Percentiles rank a stretch among this genome's conserved stretches.
These are phyloP conservation scores for Verticillium nonalfalfae DNA, from an alignment of 2,329 filamentous ascomycete genomes.

Conservation along the genomic window DNA sequence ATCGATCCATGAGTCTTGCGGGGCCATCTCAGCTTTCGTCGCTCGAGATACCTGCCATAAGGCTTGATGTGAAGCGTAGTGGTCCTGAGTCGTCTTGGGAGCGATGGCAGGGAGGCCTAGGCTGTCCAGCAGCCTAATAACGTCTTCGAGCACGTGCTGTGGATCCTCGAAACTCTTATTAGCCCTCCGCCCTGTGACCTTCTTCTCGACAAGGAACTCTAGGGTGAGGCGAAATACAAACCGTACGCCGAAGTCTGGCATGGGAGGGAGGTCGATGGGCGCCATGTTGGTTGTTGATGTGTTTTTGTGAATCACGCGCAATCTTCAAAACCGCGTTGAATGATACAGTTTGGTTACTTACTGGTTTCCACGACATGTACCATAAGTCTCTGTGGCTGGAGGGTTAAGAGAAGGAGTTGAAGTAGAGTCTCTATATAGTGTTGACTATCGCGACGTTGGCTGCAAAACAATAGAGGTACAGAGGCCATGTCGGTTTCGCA, in stretches of 20 bases:
- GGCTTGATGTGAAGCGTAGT: neutral
- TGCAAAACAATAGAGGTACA: too few relatives aligned
- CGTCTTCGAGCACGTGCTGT: neutral
- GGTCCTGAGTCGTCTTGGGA: neutral
- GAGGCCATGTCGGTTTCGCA: too few relatives aligned
- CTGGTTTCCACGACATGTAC: too few relatives aligned
- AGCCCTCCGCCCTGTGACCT: neutral
- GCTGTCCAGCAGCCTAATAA: neutral
- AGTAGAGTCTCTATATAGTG: too few relatives aligned
- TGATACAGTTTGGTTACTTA: too few relatives aligned
- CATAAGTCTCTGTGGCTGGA: too few relatives aligned
- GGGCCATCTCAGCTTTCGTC: neutral
- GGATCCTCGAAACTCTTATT: neutral
- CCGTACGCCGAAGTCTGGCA: neutral
- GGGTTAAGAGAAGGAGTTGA: too few relatives aligned
- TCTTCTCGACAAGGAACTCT: neutral
- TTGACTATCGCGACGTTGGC: too few relatives aligned
- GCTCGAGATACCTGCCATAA: neutral
- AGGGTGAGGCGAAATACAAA: neutral
- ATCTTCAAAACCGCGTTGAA: too few relatives aligned
- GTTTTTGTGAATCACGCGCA: too few relatives aligned
- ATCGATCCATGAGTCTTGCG: neutral
- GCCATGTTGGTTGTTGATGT: neutral
- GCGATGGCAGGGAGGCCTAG: neutral
- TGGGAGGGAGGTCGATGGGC: neutral